Evolutionary conservation across 495 filamentous ascomycete species (phyloP), one percentile per base, ranked within the genome.

Genomic region (Penicillium antarcticum): DNA sequence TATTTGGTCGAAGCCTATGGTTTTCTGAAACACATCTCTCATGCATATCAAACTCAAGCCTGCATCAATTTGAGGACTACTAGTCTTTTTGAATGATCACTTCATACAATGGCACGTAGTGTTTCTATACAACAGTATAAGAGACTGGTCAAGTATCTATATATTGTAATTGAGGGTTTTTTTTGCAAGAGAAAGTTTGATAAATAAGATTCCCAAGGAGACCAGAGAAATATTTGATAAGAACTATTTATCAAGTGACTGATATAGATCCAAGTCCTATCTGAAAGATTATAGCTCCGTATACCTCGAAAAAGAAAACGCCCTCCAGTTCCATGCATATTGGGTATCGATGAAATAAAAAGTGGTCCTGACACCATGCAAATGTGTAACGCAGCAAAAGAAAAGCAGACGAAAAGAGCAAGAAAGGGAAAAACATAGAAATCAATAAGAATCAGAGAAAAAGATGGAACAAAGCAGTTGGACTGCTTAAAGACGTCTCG

Each of bases 381-480:
- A 59, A 42, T 40, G 32, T 41, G 26, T 13, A 35, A 45, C 41
- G 35, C 18, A 34, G 26, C 5, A 29, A 29, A 7, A 1, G 2
- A 29, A 23, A 29, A 34, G 26, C 5, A 29, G 9, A 29, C 26
- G 2, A 29, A 29, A 29, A 29, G 9, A 29, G 26, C 26, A 29
- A 29, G 0, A 29, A 29, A 9, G 5, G 26, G 7, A 9, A 9
- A 9, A 9, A 29, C 6, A 23, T 2, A 23, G 21, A 35, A 37
- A 45, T 5, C 17, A 42, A 34, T 12, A n/a, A 43, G 33, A 18
- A 45, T 75, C 62, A 79, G 36, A 80, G 56, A 53, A 75, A 80
- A 9, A 81, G 56, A 50, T 79, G 77, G 45, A 79, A 62, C 67
- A 81, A 71, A 3, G 72, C 56, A 29, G 55, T 69, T 1, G 59